phyloP scores from a whole-genome alignment of 345 rosid species.

The Schrenkiella parvula region DNA sequence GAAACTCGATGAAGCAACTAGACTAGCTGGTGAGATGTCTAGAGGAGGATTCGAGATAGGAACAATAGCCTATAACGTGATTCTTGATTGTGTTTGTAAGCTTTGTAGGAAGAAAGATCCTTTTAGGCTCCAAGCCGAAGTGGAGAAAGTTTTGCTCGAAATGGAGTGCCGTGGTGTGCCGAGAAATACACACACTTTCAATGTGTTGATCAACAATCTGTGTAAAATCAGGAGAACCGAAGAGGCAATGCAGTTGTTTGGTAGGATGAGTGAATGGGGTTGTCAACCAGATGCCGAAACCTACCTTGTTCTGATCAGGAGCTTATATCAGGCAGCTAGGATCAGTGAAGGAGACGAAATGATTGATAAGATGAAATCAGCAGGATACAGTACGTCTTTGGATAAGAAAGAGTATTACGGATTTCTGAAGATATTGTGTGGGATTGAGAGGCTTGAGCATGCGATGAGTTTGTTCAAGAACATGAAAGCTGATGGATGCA shows the following conservation, averaged over 20 bases:
- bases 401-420: slow-evolving; percentile 65
- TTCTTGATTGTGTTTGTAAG: slow-evolving; percentile 85
- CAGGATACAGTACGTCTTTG: slow-evolving; percentile 52
- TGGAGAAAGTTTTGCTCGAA: slow-evolving; percentile 72
- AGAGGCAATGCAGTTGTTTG: slow-evolving; percentile 73
- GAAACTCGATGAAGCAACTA: slow-evolving; percentile 82
- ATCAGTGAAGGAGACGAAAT: slow-evolving; percentile 89
- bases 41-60: slow-evolving; percentile 96
- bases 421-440: slow-evolving; percentile 74
- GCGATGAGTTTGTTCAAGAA: slow-evolving; percentile 73
- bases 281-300: slow-evolving; percentile 66
- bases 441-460: slow-evolving; percentile 95
- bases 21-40: slow-evolving; percentile 86
- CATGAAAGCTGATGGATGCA: slow-evolving; percentile 74
- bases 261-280: slow-evolving; percentile 82
- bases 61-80: slow-evolving; percentile 53
- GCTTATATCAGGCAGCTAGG: slow-evolving; percentile 89
- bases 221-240: slow-evolving; percentile 81
- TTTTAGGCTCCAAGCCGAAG: slow-evolving; percentile 57
- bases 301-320: slow-evolving; percentile 58
- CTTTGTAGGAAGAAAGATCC: slow-evolving; percentile 86
- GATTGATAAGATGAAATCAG: slow-evolving; percentile 87
- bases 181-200: slow-evolving; percentile 77
- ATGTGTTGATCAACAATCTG: slow-evolving; percentile 65
- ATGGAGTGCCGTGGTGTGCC: slow-evolving; percentile 91